Base-by-base conservation (phyloP, 495 filamentous ascomycete genomes). In the Neurospora tetrasperma region DNA sequence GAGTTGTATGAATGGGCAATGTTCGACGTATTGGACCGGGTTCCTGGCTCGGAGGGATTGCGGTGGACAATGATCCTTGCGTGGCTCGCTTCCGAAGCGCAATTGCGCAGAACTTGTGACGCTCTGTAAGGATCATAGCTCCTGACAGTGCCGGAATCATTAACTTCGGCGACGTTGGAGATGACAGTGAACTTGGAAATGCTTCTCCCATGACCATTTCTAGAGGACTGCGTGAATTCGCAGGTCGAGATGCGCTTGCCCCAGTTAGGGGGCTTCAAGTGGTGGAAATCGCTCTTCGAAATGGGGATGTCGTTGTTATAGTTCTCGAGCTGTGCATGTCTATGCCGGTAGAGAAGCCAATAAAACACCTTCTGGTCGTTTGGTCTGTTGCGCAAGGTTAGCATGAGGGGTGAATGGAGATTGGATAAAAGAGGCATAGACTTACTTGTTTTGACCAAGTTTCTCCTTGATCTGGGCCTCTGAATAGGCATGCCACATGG, bases 281-380 rank as follows among this genome's bases (percentile, higher is more conserved):
- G 92, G 75, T 97, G 93, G 76, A 94, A 93, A 79, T 98, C 94
- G 80, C 93, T 96, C 20, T 91, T 85, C 2, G 94, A 97, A 78
- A 94, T 90, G 41, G 87, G 87, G 20, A 97, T 83, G 4, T 90
- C 86, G 71, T 89, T 87, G 75, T 88, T 86, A 77, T 94, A 97
- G 75, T 97, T 92, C 77, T 98, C 94, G 14, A 96, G 78, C 71
- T 94, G 89, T 43, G 92, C 89, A 70, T 97, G 90, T 27, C 91
- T 85, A 79, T 97, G 94, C 75, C 89, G 90, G 73, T 90, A 82
- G 31, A 99, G 88, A 0, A 95, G 87, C 78, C 88, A 90, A 84
- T 98, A 99, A 75, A 98, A 96, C 77, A 94, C 84, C 75, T 96
- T 94, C 77, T 97, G 93, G 42, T 97, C 91, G 73, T 95, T 98